Conservation (phyloP, 352 stramenopile species). For the Pythium insidiosum region DNA sequence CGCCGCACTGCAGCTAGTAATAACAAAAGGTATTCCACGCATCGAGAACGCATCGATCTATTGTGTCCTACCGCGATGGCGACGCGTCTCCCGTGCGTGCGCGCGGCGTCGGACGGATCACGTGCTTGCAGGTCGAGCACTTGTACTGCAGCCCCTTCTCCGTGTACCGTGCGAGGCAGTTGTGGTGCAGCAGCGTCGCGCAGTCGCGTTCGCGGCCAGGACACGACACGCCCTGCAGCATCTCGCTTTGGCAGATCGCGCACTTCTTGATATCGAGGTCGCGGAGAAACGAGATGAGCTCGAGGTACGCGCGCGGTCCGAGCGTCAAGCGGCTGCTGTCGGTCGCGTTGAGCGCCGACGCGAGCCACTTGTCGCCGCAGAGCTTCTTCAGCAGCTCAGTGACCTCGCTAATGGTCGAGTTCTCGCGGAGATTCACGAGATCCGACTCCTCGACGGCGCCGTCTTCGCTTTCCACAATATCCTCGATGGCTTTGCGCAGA, state of each 20-base stretch:
- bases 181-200: conserved; percentile 34
- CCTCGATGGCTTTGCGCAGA: conserved; percentile 70
- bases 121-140: conserved; percentile 38
- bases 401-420: conserved; percentile 54
- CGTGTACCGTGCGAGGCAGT: conserved; percentile 59
- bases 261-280: conserved; percentile 75
- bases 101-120: conserved; percentile 27
- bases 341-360: conserved; percentile 25
- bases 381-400: conserved; percentile 58
- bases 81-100: too few species aligned
- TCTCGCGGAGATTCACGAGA: conserved; percentile 69
- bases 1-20: too few species aligned
- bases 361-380: conserved; percentile 61
- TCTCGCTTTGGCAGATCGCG: conserved; percentile 65
- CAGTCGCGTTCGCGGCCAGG: conserved; percentile 16
- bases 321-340: conserved; percentile 42
- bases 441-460: conserved; percentile 53
- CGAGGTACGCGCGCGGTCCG: conserved; percentile 58
- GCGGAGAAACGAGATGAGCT: conserved; percentile 65
- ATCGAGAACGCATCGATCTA: too few species aligned
- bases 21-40: too few species aligned
- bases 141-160: conserved; percentile 51
- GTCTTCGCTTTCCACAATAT: conserved; percentile 62
- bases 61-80: too few species aligned
- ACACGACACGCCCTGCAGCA: conserved; percentile 56